Evolutionary conservation across 2,329 filamentous ascomycete genomes (phyloP).

Genomic region (Fonsecaea pedrosoi): DNA sequence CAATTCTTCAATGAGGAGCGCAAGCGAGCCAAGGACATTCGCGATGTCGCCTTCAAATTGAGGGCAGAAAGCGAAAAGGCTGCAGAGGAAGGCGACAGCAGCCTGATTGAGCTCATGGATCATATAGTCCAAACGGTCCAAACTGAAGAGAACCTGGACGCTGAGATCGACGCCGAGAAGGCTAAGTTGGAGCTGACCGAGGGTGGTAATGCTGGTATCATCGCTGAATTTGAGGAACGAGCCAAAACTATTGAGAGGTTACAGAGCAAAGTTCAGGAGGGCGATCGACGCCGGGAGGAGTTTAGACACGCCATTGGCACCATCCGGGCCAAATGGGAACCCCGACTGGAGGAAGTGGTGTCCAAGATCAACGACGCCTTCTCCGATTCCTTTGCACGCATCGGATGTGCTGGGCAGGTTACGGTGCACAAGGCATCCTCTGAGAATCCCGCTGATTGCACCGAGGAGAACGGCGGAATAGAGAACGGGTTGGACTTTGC

Average conservation of each 20-base stretch:
- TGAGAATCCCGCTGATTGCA: slow-evolving; percentile 44
- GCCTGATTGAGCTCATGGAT: slow-evolving; percentile 25
- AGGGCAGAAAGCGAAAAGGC: slow-evolving; percentile 43
- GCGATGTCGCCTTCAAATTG: slow-evolving; percentile 36
- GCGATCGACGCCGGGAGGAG: slow-evolving; percentile 62
- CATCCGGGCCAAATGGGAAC: slow-evolving; percentile 80
- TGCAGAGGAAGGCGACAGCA: slow-evolving; percentile 30
- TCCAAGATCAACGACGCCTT: slow-evolving; percentile 87
- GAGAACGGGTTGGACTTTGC: slow-evolving; percentile 79
- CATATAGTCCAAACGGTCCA: slow-evolving; percentile 54
- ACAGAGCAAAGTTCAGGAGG: slow-evolving; percentile 48
- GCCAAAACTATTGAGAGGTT: slow-evolving; percentile 72
- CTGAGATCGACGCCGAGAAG: slow-evolving; percentile 75
- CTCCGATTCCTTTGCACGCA: slow-evolving; percentile 89
- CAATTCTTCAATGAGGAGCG: slow-evolving; percentile 31
- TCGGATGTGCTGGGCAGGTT: slow-evolving; percentile 92
- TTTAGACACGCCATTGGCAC: slow-evolving; percentile 66
- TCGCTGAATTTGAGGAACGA: slow-evolving; percentile 77
- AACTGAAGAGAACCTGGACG: slow-evolving; percentile 69
- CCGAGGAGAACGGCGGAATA: slow-evolving; percentile 35
- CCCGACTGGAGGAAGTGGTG: slow-evolving; percentile 77
- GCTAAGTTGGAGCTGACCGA: slow-evolving; percentile 77
- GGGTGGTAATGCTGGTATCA: slow-evolving; percentile 70
- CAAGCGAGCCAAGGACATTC: slow-evolving; percentile 29
- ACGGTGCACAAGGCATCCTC: slow-evolving; percentile 73